A percentile compares a stretch with the other conserved stretches of the same genome.
Evolutionary conservation across 768 basidiomycete species (phyloP).

Genomic region (Tulasnella sp.): DNA sequence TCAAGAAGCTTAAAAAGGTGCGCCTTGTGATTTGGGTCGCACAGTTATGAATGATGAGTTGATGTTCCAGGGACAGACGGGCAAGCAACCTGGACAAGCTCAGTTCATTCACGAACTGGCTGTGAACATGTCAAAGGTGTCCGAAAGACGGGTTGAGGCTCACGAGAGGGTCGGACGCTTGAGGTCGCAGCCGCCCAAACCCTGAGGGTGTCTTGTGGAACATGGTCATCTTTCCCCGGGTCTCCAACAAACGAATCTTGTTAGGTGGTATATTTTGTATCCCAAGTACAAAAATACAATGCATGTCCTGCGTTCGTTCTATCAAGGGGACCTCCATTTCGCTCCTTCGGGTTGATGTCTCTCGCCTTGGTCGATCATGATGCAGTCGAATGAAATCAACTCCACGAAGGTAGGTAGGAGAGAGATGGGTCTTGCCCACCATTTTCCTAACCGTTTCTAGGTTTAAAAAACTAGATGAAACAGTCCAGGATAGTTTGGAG

Average conservation of each 20-base stretch:
- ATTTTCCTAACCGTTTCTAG: constrained; percentile 1
- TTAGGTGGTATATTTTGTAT: background rate
- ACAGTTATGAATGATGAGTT: background rate
- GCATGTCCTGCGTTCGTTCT: background rate
- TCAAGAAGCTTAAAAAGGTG: constrained; percentile 24
- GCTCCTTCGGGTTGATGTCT: background rate
- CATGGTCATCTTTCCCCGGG: background rate
- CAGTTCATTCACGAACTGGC: background rate
- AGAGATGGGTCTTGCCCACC: background rate
- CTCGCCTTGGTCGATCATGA: background rate
- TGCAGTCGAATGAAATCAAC: background rate
- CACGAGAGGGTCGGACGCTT: background rate
- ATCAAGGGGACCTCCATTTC: background rate
- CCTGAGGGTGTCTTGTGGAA: background rate
- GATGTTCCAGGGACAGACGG: background rate
- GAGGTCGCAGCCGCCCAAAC: background rate
- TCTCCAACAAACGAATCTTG: background rate
- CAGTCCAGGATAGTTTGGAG: constrained; percentile 7
- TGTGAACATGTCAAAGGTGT: constrained; percentile 7
- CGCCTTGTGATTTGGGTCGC: background rate
- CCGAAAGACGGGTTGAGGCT: constrained; percentile 6
- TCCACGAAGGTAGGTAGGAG: background rate
- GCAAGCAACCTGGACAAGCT: background rate
- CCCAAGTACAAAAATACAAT: background rate
- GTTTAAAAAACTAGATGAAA: background rate